phyloP scores from a whole-genome alignment of 2,329 filamentous ascomycete species.

The Aureobasidium leucospermi region DNA sequence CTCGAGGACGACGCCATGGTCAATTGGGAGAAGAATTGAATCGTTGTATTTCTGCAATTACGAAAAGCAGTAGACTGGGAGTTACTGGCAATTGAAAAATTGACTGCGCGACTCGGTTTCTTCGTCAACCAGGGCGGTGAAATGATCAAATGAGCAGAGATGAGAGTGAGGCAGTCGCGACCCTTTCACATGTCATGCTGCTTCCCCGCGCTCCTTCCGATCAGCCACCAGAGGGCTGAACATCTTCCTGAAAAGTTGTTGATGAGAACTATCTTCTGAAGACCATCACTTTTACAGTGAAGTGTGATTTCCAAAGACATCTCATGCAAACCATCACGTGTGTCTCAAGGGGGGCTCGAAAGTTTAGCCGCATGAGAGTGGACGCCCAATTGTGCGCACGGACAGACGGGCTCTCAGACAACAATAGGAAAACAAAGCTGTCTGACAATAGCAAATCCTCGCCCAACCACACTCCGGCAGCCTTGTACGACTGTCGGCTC shows the following conservation, averaged over 20 bases:
- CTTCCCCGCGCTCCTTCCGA: not conserved
- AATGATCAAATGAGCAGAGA: not conserved
- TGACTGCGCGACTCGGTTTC: not conserved
- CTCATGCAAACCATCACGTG: not conserved
- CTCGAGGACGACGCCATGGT: not conserved
- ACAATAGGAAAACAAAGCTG: slow-evolving; percentile 10
- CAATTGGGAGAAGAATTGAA: not conserved
- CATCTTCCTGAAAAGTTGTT: not conserved
- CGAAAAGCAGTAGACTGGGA: not conserved
- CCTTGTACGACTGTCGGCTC: not conserved
- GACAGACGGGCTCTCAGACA: not conserved
- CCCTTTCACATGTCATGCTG: slow-evolving; percentile 6
- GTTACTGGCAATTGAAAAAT: not conserved
- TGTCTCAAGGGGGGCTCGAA: not conserved
- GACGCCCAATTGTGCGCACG: slow-evolving; percentile 3
- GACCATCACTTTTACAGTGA: not conserved
- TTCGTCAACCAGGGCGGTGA: not conserved
- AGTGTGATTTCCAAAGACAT: not conserved
- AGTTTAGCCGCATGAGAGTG: not conserved
- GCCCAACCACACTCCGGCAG: not conserved
- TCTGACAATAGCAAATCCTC: slow-evolving; percentile 3
- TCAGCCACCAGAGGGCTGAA: not conserved
- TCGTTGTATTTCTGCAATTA: not conserved
- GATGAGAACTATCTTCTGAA: not conserved
- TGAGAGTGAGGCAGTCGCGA: not conserved